Evolutionary conservation across 2,329 filamentous ascomycete genomes (phyloP).

Genomic region (Ascosphaera aggregata): DNA sequence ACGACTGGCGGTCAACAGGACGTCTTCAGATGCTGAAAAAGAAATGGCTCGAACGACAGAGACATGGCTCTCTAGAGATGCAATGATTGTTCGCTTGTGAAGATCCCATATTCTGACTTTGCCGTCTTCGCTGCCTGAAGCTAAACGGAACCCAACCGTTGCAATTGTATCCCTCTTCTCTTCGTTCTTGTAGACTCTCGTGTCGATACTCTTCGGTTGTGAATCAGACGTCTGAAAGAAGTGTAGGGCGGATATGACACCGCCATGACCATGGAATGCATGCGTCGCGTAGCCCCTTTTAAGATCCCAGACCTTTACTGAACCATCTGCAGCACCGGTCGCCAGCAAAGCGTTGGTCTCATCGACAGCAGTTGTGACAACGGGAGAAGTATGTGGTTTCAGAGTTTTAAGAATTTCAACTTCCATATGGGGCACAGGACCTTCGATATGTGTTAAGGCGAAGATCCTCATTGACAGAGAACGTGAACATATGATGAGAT

Average conservation of each 20-base stretch:
- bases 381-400: constrained; percentile 76
- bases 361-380: constrained; percentile 68
- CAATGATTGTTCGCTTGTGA: constrained; percentile 54
- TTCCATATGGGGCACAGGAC: constrained; percentile 34
- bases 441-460: constrained; percentile 36
- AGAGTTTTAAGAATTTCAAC: constrained; percentile 51
- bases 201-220: constrained; percentile 17
- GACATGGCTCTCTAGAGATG: constrained; percentile 72
- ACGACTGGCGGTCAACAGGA: constrained; percentile 61
- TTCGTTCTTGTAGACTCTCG: constrained; percentile 26
- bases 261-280: constrained; percentile 81
- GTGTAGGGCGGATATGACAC: constrained; percentile 68
- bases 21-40: constrained; percentile 51
- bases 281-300: constrained; percentile 76
- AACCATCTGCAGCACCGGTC: constrained; percentile 79
- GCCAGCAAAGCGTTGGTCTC: constrained; percentile 72
- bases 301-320: constrained; percentile 95
- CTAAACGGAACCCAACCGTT: constrained; percentile 48
- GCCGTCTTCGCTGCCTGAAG: constrained; percentile 83
- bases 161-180: constrained; percentile 13
- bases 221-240: constrained; percentile 51
- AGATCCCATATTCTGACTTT: constrained; percentile 84
- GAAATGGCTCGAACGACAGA: constrained; percentile 80
- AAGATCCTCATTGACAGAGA: constrained; percentile 95
- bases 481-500: constrained; percentile 76